These are phyloP conservation scores for Citrus australasica DNA, from an alignment of 345 rosid species.

Conservation along the genomic window DNA sequence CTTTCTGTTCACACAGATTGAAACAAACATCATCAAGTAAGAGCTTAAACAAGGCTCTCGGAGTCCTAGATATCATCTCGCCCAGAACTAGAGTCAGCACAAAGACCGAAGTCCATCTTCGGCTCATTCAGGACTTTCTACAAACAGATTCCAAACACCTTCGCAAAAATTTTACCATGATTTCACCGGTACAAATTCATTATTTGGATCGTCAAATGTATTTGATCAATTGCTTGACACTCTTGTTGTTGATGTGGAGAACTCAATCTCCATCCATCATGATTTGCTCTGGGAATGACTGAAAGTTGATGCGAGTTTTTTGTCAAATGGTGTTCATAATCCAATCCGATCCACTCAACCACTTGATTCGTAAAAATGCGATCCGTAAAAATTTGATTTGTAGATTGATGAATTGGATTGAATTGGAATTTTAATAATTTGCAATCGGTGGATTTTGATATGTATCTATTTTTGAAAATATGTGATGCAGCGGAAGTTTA, in stretches of 20 bases:
- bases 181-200: slow-evolving; percentile 16
- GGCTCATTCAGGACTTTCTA: slow-evolving; percentile 48
- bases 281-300: slow-evolving; percentile 3
- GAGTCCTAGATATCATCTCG: slow-evolving; percentile 39
- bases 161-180: slow-evolving; percentile 6
- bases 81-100: slow-evolving; percentile 20
- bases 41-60: slow-evolving; percentile 41
- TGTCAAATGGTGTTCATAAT: slow-evolving; percentile 39
- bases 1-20: slow-evolving; percentile 27
- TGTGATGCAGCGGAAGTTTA: too few relatives aligned
- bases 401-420: too few relatives aligned
- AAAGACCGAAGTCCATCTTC: slow-evolving; percentile 36
- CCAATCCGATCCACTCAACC: too few relatives aligned
- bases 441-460: too few relatives aligned
- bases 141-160: slow-evolving; percentile 30
- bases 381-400: too few relatives aligned
- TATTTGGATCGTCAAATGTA: slow-evolving; percentile 14
- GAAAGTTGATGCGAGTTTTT: slow-evolving; percentile 34
- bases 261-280: background rate
- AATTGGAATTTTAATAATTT: too few relatives aligned
- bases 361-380: rapidly evolving
- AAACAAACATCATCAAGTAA: slow-evolving; percentile 16
- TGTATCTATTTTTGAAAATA: too few relatives aligned
- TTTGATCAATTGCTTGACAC: slow-evolving; percentile 31
- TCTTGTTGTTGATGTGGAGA: slow-evolving; percentile 10